These are phyloP conservation scores for Hawksworthiomyces lignivorus DNA, from an alignment of 2,329 filamentous ascomycete species.

Conservation along the genomic window DNA sequence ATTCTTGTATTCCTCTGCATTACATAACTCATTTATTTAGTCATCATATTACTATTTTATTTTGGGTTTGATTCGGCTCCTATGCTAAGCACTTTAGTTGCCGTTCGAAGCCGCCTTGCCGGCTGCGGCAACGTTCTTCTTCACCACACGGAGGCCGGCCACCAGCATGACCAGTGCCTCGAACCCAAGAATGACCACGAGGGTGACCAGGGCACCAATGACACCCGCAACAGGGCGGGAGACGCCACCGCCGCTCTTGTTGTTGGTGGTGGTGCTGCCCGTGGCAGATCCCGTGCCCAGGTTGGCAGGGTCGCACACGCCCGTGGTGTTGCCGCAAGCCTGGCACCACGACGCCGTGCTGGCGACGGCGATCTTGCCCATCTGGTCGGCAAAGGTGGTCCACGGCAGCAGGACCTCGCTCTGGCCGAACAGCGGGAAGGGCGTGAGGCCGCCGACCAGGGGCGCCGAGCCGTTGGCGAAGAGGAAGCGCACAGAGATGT, in stretches of 20 bases:
- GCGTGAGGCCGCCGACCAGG: conserved; percentile 37
- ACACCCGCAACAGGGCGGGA: conserved; percentile 71
- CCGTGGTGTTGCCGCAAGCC: conserved; percentile 65
- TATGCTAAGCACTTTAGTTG: too few relatives aligned
- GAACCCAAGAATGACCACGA: conserved; percentile 40
- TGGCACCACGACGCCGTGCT: conserved; percentile 63
- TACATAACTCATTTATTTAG: neutral
- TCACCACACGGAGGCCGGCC: conserved; percentile 39
- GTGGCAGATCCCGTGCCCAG: conserved; percentile 20
- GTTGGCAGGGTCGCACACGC: conserved; percentile 46
- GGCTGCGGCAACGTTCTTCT: conserved; percentile 26
- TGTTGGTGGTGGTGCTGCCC: conserved; percentile 11
- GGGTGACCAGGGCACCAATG: conserved; percentile 63
- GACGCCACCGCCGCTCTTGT: conserved; percentile 36
- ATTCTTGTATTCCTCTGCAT: too few relatives aligned
- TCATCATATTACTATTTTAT: neutral
- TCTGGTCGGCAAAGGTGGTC: conserved; percentile 56
- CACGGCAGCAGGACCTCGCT: conserved; percentile 52
- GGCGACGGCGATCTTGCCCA: conserved; percentile 60
- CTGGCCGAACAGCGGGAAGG: conserved; percentile 55
- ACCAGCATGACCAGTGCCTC: conserved; percentile 35
- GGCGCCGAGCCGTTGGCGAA: conserved; percentile 52
- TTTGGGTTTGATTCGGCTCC: neutral
- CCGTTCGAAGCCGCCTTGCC: conserved; percentile 11
- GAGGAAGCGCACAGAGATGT: conserved; percentile 53